Evolutionary conservation across 192 early-diverging fungal genomes (phyloP), one percentile per base, ranked within the genome.

Genomic region (Phycomyces nitens): DNA sequence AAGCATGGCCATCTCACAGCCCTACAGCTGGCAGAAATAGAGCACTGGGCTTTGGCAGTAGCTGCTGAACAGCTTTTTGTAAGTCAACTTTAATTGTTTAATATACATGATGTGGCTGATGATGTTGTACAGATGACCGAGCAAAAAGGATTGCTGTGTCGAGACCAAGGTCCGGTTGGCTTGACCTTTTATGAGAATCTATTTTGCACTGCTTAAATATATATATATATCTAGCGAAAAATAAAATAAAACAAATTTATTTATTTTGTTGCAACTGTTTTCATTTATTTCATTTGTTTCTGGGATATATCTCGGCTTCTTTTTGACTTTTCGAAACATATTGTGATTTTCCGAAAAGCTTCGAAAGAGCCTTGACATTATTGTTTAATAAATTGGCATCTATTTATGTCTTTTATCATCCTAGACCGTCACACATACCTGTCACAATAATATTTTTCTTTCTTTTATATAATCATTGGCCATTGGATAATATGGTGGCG

Each of bases 121-220:
- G 65, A 2, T 38, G 47, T 41, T 51, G 42, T 41, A 56, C 43
- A 84, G 78, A 83, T 93, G 72, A 84, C 90, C 14, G 95, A 96
- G 77, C 80, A 74, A 11, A 78, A 80, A 34, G 93, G 92, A 0
- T 70, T 83, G 24, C 70, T 96, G n/a, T 96, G 94, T 69, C 78
- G 92, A 53, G 95, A 97, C 65, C 92, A 96, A 62, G 88, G 83
- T 5, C 82, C 93, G 0, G 88, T 91, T 62, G 95, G 94, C 6
- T 63, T 96, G 34, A 75, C 83, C 34, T 97, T 92, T 71, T 95
- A 89, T 67, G 84, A 85, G 22, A 97, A 97, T 72, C 23, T 86
- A 20, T 80, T 89, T 58, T 38, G 60, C 18, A 60, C 51, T 41
- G 26, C 23, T 49, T 11, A 49, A 49, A 3, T 49, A 49, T 15